Evolutionary conservation across 441 rosid genomes (phyloP), one percentile per base, ranked within the genome.

Genomic region (Capsella rubella): DNA sequence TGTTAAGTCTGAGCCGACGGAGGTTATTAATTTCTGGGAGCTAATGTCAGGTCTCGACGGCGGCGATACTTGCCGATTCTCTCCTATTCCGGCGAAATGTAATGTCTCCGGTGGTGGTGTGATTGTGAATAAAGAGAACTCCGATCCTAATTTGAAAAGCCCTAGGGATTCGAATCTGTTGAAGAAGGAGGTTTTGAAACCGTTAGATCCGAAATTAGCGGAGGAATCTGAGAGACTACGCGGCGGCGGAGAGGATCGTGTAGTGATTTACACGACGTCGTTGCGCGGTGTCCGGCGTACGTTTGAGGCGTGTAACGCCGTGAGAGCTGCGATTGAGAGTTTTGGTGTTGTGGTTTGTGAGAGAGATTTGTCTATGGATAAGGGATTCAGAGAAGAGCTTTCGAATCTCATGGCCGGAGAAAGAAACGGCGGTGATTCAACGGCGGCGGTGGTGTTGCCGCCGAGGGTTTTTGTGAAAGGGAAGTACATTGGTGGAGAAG

Each of bases 391-490:
- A 65, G 92, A 93, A 63, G 97, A 93, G 80, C 72, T 91, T 15
- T 65, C 67, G 57, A 89, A 72, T 31, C 54, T 93, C 34, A 87
- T 90, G 76, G 63, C 40, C 0, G 46, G 14, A 21, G 46, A 58
- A 18, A 10, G 7, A 55, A 3, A n/a, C 25, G 40, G 8, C 35
- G 35, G 35, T n/a, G n/a, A n/a, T n/a, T n/a, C n/a, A 3, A n/a
- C 25, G 40, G 8, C 35, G 35, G 35, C 49, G 52, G 75, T 54
- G 42, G 71, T 64, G 56, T 78, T 85, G 35, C 94, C 85, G 7
- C 97, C 97, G 0, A 80, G 89, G 76, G 88, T 86, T 56, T 94
- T 94, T n/a, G 88, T 91, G 43, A 87, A 84, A n/a, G 98, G 97
- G 62, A 82, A 78, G 78, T 89, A 90, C 47, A 50, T 94, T 13